phyloP scores from a whole-genome alignment of 495 filamentous ascomycete species.

The Astrocystis sublimbata region DNA sequence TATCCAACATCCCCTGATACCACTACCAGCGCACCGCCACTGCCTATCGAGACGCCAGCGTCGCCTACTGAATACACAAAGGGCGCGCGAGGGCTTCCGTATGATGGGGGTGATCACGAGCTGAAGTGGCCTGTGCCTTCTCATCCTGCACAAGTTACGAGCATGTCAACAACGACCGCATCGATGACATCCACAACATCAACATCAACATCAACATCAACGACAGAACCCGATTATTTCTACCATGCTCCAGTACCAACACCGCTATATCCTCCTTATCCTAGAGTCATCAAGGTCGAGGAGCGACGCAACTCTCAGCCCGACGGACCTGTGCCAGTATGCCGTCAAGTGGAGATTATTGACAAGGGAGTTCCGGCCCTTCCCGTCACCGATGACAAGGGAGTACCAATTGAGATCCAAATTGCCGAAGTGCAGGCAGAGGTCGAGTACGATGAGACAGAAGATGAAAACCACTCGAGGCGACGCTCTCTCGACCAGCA shows the following conservation, averaged over 20 bases:
- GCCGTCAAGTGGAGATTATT: constrained; percentile 70
- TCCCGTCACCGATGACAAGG: constrained; percentile 41
- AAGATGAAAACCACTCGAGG: background rate
- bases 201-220: constrained; percentile 11
- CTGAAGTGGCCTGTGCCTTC: background rate
- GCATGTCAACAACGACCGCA: constrained; percentile 10
- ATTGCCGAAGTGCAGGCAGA: constrained; percentile 57
- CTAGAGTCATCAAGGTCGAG: constrained; percentile 75
- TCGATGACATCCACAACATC: constrained; percentile 7
- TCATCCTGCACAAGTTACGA: background rate
- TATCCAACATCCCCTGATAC: background rate
- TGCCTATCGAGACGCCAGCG: background rate
- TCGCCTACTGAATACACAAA: background rate
- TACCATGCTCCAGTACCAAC: constrained; percentile 16
- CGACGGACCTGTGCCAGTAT: constrained; percentile 53
- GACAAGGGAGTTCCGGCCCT: constrained; percentile 45
- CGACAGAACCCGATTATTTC: constrained; percentile 16
- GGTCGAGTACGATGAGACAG: background rate
- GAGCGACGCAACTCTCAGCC: constrained; percentile 63
- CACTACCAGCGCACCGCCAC: constrained; percentile 16
- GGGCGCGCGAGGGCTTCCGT: background rate
- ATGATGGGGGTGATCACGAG: background rate
- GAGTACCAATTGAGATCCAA: constrained; percentile 51
- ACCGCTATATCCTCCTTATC: constrained; percentile 50
- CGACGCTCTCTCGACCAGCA: background rate